Base-by-base conservation (phyloP, 1,284 basidiomycete genomes). In the Ceratobasidium sp. region DNA sequence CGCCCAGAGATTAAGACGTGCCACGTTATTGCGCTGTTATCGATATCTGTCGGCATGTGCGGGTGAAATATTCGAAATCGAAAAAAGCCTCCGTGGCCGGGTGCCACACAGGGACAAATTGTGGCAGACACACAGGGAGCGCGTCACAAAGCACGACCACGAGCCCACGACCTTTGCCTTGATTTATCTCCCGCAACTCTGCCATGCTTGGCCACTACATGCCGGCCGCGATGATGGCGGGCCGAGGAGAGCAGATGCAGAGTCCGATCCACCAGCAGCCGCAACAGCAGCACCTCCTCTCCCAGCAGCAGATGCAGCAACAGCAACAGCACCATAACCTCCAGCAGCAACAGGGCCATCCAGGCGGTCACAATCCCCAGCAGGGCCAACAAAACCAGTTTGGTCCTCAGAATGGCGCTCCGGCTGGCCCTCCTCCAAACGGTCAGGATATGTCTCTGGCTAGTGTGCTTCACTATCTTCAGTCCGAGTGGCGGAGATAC, bases 401-500 rank as follows among this genome's bases (percentile, higher is more conserved):
- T 77, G 82, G 84, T 76, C 88, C 91, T 71, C 91, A 89, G 14
- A 67, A 55, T 18, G 52, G 52, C 12, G 28, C 2, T 23, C 46
- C 46, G 21, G 88, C 88, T 6, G 90, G 87, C 14, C 88, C 90
- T 52, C 91, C 75, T 43, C 69, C 73, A 21, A 92, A 90, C 78
- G 90, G 91, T 76, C 90, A 93, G 79, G 93, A 95, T 82, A 94
- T 93, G 82, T 97, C 93, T 52, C 89, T 99, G 73, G 96, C 96
- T 9, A 93, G 90, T 79, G 95, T 98, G 72, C 86, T 99, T 73
- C 97, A 99, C 83, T 98, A 96, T 81, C 86, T 99, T 59, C 97
- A 99, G 83, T 94, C 93, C 65, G 97, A 99, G 85, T 98, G 96
- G 94, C 86, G 97, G 75, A 87, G 94, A 74, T 96, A 95, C 80